Percentiles rank a stretch among this genome's conserved stretches.
phyloP scores from a whole-genome alignment of 2,329 filamentous ascomycete genomes.

The Alternaria angustiovoidea region DNA sequence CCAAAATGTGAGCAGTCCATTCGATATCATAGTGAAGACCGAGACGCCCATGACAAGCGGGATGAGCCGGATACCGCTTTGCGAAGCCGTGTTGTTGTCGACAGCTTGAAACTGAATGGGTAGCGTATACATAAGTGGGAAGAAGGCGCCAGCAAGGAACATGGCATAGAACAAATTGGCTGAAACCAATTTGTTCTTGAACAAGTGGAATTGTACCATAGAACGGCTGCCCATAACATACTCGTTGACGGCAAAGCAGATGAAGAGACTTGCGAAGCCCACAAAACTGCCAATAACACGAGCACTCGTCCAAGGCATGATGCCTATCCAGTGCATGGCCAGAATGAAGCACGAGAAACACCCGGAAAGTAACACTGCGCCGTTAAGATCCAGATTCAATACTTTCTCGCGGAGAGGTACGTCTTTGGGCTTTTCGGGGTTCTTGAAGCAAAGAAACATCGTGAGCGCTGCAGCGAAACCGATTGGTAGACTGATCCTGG shows the following conservation, averaged over 20 bases:
- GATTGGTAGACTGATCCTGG: conserved; percentile 54
- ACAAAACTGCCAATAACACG: conserved; percentile 59
- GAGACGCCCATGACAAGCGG: conserved; percentile 40
- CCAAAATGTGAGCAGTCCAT: conserved; percentile 37
- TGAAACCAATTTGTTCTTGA: conserved; percentile 28
- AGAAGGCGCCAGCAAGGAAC: conserved; percentile 38
- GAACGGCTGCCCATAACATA: conserved; percentile 36
- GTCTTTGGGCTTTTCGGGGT: conserved; percentile 21
- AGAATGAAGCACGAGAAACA: conserved; percentile 38
- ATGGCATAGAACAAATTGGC: conserved; percentile 32
- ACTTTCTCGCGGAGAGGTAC: conserved; percentile 27
- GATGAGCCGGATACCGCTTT: conserved; percentile 39
- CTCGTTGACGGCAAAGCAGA: conserved; percentile 52
- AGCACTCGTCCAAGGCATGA: conserved; percentile 55
- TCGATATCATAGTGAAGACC: conserved; percentile 38
- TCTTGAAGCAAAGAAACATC: conserved; percentile 34
- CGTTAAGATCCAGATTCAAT: conserved; percentile 35
- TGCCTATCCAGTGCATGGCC: conserved; percentile 40
- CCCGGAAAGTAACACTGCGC: conserved; percentile 27
- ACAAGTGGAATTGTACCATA: conserved; percentile 35
- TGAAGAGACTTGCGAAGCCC: conserved; percentile 55
- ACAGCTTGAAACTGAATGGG: conserved; percentile 43
- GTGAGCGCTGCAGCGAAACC: conserved; percentile 47
- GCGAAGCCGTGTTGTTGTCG: conserved; percentile 32
- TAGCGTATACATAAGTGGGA: conserved; percentile 40